Evolutionary conservation across 2,329 filamentous ascomycete genomes (phyloP).

Genomic region (Ascocoryne sarcoides): DNA sequence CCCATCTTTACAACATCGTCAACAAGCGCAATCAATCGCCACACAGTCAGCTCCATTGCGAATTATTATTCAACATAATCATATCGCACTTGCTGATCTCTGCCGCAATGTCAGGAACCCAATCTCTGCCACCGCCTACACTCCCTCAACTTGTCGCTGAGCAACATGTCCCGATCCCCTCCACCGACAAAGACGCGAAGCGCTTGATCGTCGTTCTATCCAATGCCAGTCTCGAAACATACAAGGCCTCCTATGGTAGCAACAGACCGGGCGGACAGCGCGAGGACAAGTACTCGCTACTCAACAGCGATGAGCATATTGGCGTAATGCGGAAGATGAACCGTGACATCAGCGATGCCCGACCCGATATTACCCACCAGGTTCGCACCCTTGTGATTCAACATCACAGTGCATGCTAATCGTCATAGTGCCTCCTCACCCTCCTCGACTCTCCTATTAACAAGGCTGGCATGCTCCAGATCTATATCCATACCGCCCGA

Average conservation of each 20-base stretch:
- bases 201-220: conserved; percentile 92
- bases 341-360: conserved; percentile 92
- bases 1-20: conserved; percentile 2
- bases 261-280: conserved; percentile 49
- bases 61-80: conserved; percentile 18
- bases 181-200: conserved; percentile 82
- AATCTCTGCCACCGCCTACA: conserved; percentile 85
- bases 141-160: conserved; percentile 90
- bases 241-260: conserved; percentile 76
- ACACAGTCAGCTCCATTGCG: background rate
- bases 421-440: conserved; percentile 78
- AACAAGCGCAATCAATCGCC: background rate
- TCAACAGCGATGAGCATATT: conserved; percentile 99
- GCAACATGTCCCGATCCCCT: conserved; percentile 76
- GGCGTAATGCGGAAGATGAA: conserved; percentile 99
- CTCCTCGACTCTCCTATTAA: conserved; percentile 97
- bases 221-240: conserved; percentile 95
- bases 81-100: conserved; percentile 16
- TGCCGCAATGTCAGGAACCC: conserved; percentile 57
- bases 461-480: conserved; percentile 94
- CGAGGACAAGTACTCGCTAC: conserved; percentile 92
- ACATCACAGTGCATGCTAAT: conserved; percentile 19
- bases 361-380: conserved; percentile 98
- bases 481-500: conserved; percentile 97
- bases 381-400: conserved; percentile 42